These are phyloP conservation scores for Marasmius tenuissimus DNA, from an alignment of 1,284 basidiomycete genomes.

Conservation along the genomic window DNA sequence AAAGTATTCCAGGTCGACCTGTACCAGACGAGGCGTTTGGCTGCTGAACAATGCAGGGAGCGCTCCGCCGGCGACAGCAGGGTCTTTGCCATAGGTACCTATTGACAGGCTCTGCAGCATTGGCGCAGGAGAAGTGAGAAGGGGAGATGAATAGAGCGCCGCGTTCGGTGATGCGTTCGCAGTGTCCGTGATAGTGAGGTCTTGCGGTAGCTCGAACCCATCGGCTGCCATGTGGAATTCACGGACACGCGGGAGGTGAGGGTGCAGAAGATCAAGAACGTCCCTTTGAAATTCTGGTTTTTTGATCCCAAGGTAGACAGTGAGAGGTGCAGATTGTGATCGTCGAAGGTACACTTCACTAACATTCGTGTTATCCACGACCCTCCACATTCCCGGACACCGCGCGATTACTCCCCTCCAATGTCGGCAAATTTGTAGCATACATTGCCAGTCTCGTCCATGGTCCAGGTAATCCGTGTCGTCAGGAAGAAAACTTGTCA, in stretches of 20 bases:
- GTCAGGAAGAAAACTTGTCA: constrained; percentile 13
- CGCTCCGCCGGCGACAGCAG: background rate
- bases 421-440: constrained; percentile 17
- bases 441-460: constrained; percentile 9
- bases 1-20: constrained; percentile 16
- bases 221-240: constrained; percentile 11
- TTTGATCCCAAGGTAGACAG: constrained; percentile 11
- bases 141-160: constrained; percentile 1
- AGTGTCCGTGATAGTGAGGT: background rate
- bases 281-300: background rate
- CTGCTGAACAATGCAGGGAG: constrained; percentile 13
- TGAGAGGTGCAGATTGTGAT: constrained; percentile 11
- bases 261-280: background rate
- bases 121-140: constrained; percentile 3
- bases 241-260: constrained; percentile 9
- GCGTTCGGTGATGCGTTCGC: background rate
- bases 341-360: constrained; percentile 12
- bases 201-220: background rate
- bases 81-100: background rate
- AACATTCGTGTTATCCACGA: constrained; percentile 5
- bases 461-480: background rate
- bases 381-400: constrained; percentile 12
- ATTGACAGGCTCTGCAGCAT: constrained; percentile 4
- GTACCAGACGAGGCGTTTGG: constrained; percentile 11
- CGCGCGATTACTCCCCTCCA: constrained; percentile 17